These are phyloP conservation scores for Tolypocladium nubicola DNA, from an alignment of 2,329 filamentous ascomycete genomes.

Conservation along the genomic window DNA sequence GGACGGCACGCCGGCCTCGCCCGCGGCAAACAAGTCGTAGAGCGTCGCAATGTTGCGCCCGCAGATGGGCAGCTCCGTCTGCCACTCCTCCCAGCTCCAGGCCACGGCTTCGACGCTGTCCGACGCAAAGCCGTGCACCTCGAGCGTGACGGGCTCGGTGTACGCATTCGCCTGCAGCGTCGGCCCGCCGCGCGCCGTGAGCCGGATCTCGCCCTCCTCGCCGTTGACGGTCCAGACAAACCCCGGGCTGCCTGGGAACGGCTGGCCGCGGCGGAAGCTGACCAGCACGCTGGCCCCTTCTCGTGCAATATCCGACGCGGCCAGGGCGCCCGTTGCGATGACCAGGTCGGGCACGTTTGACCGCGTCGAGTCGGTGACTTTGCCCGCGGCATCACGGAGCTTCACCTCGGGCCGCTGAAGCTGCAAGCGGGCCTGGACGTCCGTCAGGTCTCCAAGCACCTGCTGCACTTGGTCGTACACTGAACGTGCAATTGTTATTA, in stretches of 20 bases:
- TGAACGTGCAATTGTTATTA: constrained; percentile 6
- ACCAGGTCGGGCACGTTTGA: constrained; percentile 35
- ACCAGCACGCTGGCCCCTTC: constrained; percentile 29
- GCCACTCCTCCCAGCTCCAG: constrained; percentile 35
- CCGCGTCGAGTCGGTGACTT: constrained; percentile 18
- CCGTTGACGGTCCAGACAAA: constrained; percentile 41
- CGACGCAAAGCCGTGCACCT: constrained; percentile 38
- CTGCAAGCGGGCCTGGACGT: constrained; percentile 28
- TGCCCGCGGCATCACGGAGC: constrained; percentile 19
- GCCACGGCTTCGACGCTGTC: constrained; percentile 30
- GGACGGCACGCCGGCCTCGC: constrained; percentile 14
- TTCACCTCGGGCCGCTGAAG: constrained; percentile 30
- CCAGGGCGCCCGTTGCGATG: constrained; percentile 5
- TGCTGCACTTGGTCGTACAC: constrained; percentile 34
- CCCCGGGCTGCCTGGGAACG: constrained; percentile 34
- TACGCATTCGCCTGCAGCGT: constrained; percentile 20
- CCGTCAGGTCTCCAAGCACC: constrained; percentile 32
- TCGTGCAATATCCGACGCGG: constrained; percentile 1
- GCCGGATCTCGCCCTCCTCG: constrained; percentile 37
- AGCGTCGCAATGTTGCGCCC: constrained; percentile 40
- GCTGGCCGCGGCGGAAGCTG: constrained; percentile 35
- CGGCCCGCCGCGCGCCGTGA: constrained; percentile 19
- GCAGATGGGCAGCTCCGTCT: constrained; percentile 30
- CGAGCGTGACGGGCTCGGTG: constrained; percentile 29
- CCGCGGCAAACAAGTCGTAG: constrained; percentile 43